Evolutionary conservation across 1,284 basidiomycete genomes (phyloP).

Genomic region (Cryptococcus sp.): DNA sequence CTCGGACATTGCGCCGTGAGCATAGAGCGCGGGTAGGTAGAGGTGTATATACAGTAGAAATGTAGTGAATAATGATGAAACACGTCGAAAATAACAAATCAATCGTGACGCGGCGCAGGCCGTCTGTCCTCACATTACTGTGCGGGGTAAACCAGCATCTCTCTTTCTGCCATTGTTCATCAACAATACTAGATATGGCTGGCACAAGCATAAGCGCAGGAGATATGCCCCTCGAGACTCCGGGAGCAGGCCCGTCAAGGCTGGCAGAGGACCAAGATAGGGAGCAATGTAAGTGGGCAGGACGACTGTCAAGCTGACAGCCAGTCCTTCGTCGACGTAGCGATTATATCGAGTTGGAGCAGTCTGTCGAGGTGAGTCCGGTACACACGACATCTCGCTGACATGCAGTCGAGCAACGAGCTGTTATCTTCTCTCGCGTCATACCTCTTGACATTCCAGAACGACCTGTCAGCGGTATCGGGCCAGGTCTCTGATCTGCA

Average conservation of each 20-base stretch:
- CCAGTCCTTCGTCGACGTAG: conserved; percentile 36
- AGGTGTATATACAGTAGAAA: conserved; percentile 1
- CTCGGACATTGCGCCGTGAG: conserved; percentile 49
- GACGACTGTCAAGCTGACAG: conserved; percentile 9
- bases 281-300: conserved; percentile 19
- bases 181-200: background rate
- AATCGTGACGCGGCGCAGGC: conserved; percentile 1
- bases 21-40: background rate
- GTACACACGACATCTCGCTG: background rate
- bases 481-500: conserved; percentile 94
- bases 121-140: too few species aligned
- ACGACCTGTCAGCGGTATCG: conserved; percentile 87
- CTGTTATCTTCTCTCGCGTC: conserved; percentile 81
- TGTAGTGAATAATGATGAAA: background rate
- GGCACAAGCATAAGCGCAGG: conserved; percentile 2
- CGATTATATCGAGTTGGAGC: conserved; percentile 45
- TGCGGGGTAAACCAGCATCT: too few species aligned
- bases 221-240: conserved; percentile 19
- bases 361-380: conserved; percentile 38
- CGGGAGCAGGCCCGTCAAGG: conserved; percentile 36
- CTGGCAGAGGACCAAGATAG: conserved; percentile 26
- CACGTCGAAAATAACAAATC: conserved; percentile 1
- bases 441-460: conserved; percentile 93
- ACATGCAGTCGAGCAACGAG: conserved; percentile 51
- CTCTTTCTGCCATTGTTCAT: background rate